phyloP scores from a whole-genome alignment of 2,329 filamentous ascomycete genomes.

The Ascochyta viciae-villosae region DNA sequence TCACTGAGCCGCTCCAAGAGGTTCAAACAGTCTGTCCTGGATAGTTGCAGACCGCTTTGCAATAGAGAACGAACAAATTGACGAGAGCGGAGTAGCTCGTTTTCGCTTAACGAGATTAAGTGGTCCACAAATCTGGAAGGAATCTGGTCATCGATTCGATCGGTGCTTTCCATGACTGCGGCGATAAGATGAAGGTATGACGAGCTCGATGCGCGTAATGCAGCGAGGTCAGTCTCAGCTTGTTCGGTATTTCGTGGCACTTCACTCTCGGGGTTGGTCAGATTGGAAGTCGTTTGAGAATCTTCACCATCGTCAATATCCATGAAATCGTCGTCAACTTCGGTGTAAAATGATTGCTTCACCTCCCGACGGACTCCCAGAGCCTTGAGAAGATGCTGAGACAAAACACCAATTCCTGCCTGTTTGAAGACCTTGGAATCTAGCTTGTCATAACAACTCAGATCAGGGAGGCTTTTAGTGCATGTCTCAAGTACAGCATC shows the following conservation, averaged over 20 bases:
- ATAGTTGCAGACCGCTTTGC: slow-evolving; percentile 29
- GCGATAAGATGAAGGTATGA: slow-evolving; percentile 41
- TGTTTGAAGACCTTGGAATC: slow-evolving; percentile 27
- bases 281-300: slow-evolving; percentile 62
- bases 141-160: slow-evolving; percentile 23
- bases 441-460: slow-evolving; percentile 26
- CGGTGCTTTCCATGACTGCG: slow-evolving; percentile 19
- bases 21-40: slow-evolving; percentile 33
- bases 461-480: slow-evolving; percentile 41
- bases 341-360: slow-evolving; percentile 43
- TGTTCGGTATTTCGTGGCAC: slow-evolving; percentile 57
- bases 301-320: slow-evolving; percentile 71
- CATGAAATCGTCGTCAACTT: slow-evolving; percentile 64
- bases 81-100: slow-evolving; percentile 41
- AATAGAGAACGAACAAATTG: slow-evolving; percentile 39
- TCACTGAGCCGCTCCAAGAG: slow-evolving; percentile 42
- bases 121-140: slow-evolving; percentile 38
- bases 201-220: slow-evolving; percentile 40
- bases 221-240: slow-evolving; percentile 34
- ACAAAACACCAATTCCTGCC: slow-evolving; percentile 44
- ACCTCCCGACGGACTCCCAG: slow-evolving; percentile 36
- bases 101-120: slow-evolving; percentile 35
- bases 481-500: slow-evolving; percentile 52
- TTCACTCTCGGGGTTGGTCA: slow-evolving; percentile 42
- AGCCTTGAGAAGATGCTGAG: slow-evolving; percentile 40